Evolutionary conservation across 805 yeast genomes (phyloP).

Genomic region (Saccharomyces mikatae): DNA sequence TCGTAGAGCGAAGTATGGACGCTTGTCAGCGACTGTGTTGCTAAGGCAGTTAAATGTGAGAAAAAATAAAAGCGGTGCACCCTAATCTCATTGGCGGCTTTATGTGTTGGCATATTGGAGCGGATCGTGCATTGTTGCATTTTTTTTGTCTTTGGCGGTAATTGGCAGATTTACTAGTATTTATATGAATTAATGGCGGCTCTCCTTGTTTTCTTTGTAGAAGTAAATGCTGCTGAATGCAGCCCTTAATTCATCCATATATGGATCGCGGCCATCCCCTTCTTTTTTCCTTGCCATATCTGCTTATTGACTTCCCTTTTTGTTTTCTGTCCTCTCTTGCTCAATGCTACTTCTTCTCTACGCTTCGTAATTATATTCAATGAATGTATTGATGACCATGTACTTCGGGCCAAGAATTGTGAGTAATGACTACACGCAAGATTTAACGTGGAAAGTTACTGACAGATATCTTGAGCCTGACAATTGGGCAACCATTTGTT

Average conservation of each 20-base stretch:
- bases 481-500: no score
- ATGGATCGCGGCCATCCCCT: background rate
- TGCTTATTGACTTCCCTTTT: background rate
- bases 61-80: background rate
- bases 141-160: background rate
- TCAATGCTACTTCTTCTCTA: background rate
- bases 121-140: background rate
- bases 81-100: background rate
- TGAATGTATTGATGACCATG: no score
- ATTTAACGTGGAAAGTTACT: no score
- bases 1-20: background rate
- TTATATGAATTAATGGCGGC: background rate
- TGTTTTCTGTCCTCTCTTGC: background rate
- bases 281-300: background rate
- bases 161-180: background rate
- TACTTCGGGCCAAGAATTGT: no score
- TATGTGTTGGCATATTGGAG: background rate
- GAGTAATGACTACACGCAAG: no score
- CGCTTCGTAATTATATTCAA: background rate
- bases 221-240: background rate
- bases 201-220: background rate
- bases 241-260: background rate
- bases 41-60: background rate
- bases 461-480: no score
- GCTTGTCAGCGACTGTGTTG: background rate